A percentile compares a stretch with the other conserved stretches of the same genome.
phyloP scores from a whole-genome alignment of 23 red algal genomes.

The Cyanidiococcus yangmingshanensis region DNA sequence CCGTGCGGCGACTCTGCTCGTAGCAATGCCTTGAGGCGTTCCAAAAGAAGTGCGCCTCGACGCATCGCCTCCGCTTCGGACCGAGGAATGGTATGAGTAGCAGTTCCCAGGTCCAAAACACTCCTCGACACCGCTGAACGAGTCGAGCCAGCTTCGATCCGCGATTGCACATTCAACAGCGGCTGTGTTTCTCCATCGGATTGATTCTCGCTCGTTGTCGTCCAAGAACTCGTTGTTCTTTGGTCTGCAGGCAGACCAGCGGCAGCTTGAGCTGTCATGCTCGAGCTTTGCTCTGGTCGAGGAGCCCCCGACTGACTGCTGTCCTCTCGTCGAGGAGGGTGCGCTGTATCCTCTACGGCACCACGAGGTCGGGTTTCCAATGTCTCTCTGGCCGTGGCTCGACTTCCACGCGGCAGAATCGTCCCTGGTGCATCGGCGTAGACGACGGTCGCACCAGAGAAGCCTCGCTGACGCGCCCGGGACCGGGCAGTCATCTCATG shows the following conservation, averaged over 20 bases:
- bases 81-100: background rate
- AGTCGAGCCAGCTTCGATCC: background rate
- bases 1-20: background rate
- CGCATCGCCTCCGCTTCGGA: background rate
- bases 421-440: background rate
- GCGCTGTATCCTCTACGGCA: no score
- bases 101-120: background rate
- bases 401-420: background rate
- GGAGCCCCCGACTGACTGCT: no score
- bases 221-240: background rate
- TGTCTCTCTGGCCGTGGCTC: background rate
- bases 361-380: background rate
- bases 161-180: background rate
- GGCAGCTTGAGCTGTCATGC: background rate
- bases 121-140: background rate
- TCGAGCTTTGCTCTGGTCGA: no score
- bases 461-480: conserved; percentile 7
- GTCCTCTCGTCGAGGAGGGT: background rate
- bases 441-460: background rate
- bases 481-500: background rate
- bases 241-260: no score
- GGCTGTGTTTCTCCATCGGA: background rate
- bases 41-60: background rate
- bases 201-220: background rate
- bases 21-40: background rate